Percentiles rank a stretch among this genome's conserved stretches.
phyloP scores from a whole-genome alignment of 2,329 filamentous ascomycete genomes.

The Trichoderma sp. region DNA sequence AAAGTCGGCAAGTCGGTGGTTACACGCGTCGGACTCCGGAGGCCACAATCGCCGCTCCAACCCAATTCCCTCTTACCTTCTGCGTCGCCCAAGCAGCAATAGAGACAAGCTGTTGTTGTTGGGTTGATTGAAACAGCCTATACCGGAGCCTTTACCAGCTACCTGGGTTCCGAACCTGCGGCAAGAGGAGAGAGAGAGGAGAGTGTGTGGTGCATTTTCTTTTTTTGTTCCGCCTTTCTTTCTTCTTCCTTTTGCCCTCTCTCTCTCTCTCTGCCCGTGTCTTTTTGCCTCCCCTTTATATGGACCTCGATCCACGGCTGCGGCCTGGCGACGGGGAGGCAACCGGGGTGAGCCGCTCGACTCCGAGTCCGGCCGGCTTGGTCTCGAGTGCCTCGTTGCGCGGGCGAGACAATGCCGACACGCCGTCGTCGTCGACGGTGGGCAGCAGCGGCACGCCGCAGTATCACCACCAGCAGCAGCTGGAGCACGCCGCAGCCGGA shows the following conservation, averaged over 20 bases:
- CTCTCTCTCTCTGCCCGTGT: background rate
- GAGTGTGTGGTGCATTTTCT: background rate
- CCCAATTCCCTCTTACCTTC: too few relatives aligned
- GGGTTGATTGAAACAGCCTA: background rate
- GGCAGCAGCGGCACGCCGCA: constrained; percentile 24
- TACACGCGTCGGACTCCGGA: too few relatives aligned
- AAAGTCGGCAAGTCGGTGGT: too few relatives aligned
- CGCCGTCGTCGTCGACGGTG: constrained; percentile 32
- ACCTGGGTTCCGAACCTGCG: background rate
- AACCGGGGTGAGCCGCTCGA: constrained; percentile 27
- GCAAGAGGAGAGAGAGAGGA: constrained; percentile 11
- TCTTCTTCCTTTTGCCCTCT: background rate
- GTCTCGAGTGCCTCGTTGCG: constrained; percentile 16
- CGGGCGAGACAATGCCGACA: constrained; percentile 34
- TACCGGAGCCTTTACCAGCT: background rate
- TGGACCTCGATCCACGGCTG: constrained; percentile 43
- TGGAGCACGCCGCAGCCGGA: constrained; percentile 11
- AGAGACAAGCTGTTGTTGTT: background rate
- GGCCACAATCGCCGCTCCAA: too few relatives aligned
- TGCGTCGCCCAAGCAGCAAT: too few relatives aligned
- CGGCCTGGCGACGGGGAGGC: constrained; percentile 34
- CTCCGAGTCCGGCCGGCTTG: constrained; percentile 31
- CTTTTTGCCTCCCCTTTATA: constrained; percentile 29
- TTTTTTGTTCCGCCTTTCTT: background rate
- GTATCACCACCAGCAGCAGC: constrained; percentile 5